Base-by-base conservation (phyloP, 768 basidiomycete genomes). In the Hypsizygus marmoreus region DNA sequence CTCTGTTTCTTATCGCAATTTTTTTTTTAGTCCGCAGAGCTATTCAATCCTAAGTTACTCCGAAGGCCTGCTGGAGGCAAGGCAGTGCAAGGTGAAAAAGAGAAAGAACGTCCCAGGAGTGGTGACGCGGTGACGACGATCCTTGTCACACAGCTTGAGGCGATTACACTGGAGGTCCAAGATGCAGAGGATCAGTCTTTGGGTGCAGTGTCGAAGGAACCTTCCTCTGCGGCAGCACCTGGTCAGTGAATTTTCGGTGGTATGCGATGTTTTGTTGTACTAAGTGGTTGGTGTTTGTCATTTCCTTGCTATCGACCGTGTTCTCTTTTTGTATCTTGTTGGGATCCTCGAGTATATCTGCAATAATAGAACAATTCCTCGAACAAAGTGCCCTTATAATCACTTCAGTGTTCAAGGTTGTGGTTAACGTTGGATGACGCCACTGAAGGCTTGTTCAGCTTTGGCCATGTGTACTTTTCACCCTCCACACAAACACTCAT, bases 141-240 rank as follows among this genome's bases (percentile, higher is more conserved):
- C 22, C 43, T 76, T 14, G 66, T 67, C 5, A 69, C 64, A 23
- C 68, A 72, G 37, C 57, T 72, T 40, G 56, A 58, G n/a, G 52
- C 60, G 10, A 56, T 77, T 35, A 62, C 70, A 12, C 47, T 74
- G 16, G 71, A 70, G 17, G 67, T 66, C 16, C 14, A 40, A 51
- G 33, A 26, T 37, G 33, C 34, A 11, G 50, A 50, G 17, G 23
- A 19, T 11, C 25, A 37, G 28, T 23, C 32, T 11, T 11, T 32
- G 25, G 13, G 38, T 14, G 28, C 32, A 20, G 23, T 13, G 17
- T 19, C 11, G 16, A 43, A 43, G 26, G 42, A 43, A 28, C 33
- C 34, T 12, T 29, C 45, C 12, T 43, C 40, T 2, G 30, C 41
- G 24, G n/a, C 34, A 19, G 30, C 31, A 19, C 22, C 44, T 14